Conservation (phyloP, 2,329 filamentous ascomycete genomes). For the Monosporascus sp. region DNA sequence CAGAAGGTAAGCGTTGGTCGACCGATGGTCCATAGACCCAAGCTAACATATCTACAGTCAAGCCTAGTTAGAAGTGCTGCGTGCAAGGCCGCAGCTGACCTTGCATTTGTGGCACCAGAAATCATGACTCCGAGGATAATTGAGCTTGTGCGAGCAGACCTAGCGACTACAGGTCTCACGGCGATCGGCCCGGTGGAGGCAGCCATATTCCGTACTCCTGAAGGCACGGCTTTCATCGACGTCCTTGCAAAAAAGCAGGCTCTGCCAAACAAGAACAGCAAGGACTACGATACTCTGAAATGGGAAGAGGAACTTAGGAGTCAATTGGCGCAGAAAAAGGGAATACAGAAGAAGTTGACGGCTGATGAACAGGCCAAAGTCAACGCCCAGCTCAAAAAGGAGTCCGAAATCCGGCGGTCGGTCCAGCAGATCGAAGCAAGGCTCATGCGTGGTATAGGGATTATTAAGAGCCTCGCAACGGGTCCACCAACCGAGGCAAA, state of each 20-base stretch:
- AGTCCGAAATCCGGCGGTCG: conserved; percentile 70
- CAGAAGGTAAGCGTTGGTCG: conserved; percentile 24
- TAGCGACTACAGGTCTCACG: conserved; percentile 64
- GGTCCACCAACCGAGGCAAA: conserved; percentile 86
- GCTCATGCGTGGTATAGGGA: conserved; percentile 76
- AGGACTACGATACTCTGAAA: conserved; percentile 92
- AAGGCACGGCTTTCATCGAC: conserved; percentile 84
- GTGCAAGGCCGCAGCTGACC: conserved; percentile 78
- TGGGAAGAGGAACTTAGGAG: conserved; percentile 92
- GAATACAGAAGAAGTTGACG: conserved; percentile 83
- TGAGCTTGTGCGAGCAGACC: conserved; percentile 65
- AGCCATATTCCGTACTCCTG: conserved; percentile 86
- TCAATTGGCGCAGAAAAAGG: conserved; percentile 90
- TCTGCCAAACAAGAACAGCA: conserved; percentile 79
- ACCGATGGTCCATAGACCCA: not conserved
- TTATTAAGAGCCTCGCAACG: conserved; percentile 74
- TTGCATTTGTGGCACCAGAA: conserved; percentile 90
- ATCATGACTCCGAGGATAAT: conserved; percentile 72
- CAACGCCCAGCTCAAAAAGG: conserved; percentile 84
- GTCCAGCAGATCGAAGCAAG: conserved; percentile 65
- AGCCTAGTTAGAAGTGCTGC: conserved; percentile 60
- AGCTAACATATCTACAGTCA: conserved; percentile 23
- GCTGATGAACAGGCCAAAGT: conserved; percentile 86
- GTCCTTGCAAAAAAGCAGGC: conserved; percentile 78
- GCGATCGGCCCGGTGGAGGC: conserved; percentile 81